Base-by-base conservation (phyloP, 2,329 filamentous ascomycete genomes). In the Bertia moriformis region DNA sequence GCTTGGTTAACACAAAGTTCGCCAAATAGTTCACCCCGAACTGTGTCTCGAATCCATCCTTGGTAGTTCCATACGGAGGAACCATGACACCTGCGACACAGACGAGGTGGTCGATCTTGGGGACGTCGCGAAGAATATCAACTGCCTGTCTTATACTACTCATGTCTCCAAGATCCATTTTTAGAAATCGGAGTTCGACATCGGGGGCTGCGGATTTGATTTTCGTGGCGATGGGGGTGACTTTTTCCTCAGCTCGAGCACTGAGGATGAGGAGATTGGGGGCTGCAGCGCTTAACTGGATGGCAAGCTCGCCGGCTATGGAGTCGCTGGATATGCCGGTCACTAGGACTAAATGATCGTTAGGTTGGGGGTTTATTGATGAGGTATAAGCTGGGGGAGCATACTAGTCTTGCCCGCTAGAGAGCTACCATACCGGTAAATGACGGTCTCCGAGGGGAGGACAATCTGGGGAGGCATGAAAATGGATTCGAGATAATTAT, bases 261-360 rank as follows among this genome's bases (percentile, higher is more conserved):
- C 40, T 43, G 14, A 51, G 42, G 30, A 51, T 47, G 4, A 51
- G 44, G 10, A 45, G 38, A 19, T 42, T 43, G 3, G 49, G 49
- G 18, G 44, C 14, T n/a, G 44, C 43, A n/a, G 40, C 14, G n/a
- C 46, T 37, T 4, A 51, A 41, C 18, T 44, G 46, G 5, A 49
- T 24, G 18, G 48, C 49, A 3, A 49, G 47, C 38, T 51, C 45
- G 18, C 48, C 48, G n/a, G 45, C 44, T 10, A 49, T 51, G 22
- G 49, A 48, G n/a, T 49, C 49, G 7, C 47, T 50, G 36, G 24
- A 29, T 29, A 29, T n/a, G 24, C 24, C 24, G 24, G 24, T 29
- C n/a, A 29, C n/a, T 29, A 29, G 24, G 24, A 29, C 24, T 29
- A 29, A 29, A 29, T n/a, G 24, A 29, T 29, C n/a, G 24, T 29